Conservation (phyloP, 2,329 filamentous ascomycete species). For the Penicillium sp. region DNA sequence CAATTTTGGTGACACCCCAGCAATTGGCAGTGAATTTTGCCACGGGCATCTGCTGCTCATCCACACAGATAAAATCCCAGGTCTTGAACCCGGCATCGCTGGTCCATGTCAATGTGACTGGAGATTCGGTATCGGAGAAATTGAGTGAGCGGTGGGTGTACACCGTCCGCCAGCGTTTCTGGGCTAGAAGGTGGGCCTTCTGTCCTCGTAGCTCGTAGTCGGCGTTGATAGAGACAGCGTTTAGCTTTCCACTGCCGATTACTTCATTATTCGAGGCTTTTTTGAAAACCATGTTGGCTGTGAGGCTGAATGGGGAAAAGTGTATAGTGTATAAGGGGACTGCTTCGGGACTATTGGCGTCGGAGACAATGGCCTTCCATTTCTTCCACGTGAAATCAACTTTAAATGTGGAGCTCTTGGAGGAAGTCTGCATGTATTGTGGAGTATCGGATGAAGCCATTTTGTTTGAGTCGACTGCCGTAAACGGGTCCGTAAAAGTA, state of each 20-base stretch:
- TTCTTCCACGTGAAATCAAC: conserved; percentile 25
- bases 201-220: conserved; percentile 22
- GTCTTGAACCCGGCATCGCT: conserved; percentile 20
- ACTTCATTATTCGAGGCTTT: conserved; percentile 5
- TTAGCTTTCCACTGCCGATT: conserved; percentile 20
- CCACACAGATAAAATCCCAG: conserved; percentile 28
- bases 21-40: conserved; percentile 21
- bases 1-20: conserved; percentile 22
- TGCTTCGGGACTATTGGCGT: conserved; percentile 10
- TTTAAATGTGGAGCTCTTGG: conserved; percentile 8
- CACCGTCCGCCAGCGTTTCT: conserved; percentile 21
- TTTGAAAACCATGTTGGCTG: conserved; percentile 16
- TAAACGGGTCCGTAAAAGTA: background rate
- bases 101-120: conserved; percentile 24
- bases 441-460: background rate
- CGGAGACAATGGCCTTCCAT: conserved; percentile 17
- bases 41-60: conserved; percentile 23
- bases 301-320: conserved; percentile 12
- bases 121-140: conserved; percentile 15
- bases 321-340: conserved; percentile 19
- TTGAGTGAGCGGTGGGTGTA: conserved; percentile 25
- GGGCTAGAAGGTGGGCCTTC: conserved; percentile 19
- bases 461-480: background rate
- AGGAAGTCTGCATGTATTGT: background rate
- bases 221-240: conserved; percentile 22